Evolutionary conservation across 805 yeast species (phyloP), one percentile per base, ranked within the genome.

Genomic region (Saccharomyces mikatae): DNA sequence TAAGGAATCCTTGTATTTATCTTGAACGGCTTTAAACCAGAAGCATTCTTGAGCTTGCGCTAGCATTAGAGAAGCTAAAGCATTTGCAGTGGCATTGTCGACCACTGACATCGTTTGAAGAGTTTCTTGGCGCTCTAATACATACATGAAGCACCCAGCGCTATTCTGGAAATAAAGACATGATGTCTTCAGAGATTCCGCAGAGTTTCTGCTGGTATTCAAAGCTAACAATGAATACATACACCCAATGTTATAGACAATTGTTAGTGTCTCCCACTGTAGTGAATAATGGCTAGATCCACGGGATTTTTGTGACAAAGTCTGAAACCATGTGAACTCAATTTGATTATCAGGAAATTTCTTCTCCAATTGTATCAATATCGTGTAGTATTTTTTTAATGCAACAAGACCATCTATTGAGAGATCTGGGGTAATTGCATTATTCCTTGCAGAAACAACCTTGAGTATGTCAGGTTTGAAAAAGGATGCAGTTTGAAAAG

Each of bases 21-120:
- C 65, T 28, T 55, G 56, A 6, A 57, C 53, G 0, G 96, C 89
- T 61, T 84, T 83, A 49, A 79, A 82, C 96, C 97, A 90, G 51
- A 86, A 81, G 11, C 82, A 77, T 64, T 91, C 97, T 68, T 90
- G 96, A 0, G 96, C 94, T 62, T 89, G 96, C 0, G 96, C 94
- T 44, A 87, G 64, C 80, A 80, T 80, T 36, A 89, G 63, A 11
- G 66, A 60, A 41, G 76, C 69, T 52, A 90, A 70, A 17, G 83
- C 73, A 11, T 72, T 69, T 9, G 86, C 62, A 0, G 88, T 80
- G 11, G 76, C 75, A 1, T 54, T 47, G 44, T 80, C 81, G 14
- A 87, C 68, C 47, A 52, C 65, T 51, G 36, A 61, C 24, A 60
- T 60, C 48, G 56, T 51, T 11, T 54, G 52, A 11, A 55, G 59